phyloP scores from a whole-genome alignment of 1,284 basidiomycete species.

The Coriolopsis trogii region DNA sequence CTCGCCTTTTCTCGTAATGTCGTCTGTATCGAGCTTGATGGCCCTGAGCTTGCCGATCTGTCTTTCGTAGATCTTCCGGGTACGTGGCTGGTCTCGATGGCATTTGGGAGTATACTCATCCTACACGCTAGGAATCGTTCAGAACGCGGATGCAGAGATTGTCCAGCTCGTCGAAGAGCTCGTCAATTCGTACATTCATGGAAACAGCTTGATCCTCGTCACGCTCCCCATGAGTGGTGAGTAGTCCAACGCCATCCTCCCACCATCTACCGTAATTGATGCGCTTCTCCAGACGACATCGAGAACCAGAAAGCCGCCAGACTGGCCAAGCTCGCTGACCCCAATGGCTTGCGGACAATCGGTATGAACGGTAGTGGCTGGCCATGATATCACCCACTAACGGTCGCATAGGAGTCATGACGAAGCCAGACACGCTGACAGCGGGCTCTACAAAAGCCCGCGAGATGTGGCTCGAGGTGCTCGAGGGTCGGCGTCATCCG shows the following conservation, averaged over 20 bases:
- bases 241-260: constrained; percentile 4
- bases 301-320: constrained; percentile 62
- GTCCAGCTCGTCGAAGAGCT: constrained; percentile 51
- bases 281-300: constrained; percentile 53
- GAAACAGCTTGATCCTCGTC: constrained; percentile 53
- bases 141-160: constrained; percentile 47
- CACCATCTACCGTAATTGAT: background rate
- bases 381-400: background rate
- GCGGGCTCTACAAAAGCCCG: constrained; percentile 46
- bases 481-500: constrained; percentile 47
- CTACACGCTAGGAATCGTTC: constrained; percentile 49
- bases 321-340: constrained; percentile 56
- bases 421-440: constrained; percentile 62
- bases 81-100: background rate
- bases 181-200: constrained; percentile 47
- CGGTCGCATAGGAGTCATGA: constrained; percentile 65
- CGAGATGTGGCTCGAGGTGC: constrained; percentile 51
- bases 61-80: constrained; percentile 50
- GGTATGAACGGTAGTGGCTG: too few species aligned
- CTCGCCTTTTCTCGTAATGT: constrained; percentile 46
- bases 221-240: constrained; percentile 65
- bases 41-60: constrained; percentile 47
- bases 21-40: constrained; percentile 48
- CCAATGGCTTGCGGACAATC: constrained; percentile 57
- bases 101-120: constrained; percentile 20